Evolutionary conservation across 2,329 filamentous ascomycete genomes (phyloP).

Genomic region (Aspergillus flavus): DNA sequence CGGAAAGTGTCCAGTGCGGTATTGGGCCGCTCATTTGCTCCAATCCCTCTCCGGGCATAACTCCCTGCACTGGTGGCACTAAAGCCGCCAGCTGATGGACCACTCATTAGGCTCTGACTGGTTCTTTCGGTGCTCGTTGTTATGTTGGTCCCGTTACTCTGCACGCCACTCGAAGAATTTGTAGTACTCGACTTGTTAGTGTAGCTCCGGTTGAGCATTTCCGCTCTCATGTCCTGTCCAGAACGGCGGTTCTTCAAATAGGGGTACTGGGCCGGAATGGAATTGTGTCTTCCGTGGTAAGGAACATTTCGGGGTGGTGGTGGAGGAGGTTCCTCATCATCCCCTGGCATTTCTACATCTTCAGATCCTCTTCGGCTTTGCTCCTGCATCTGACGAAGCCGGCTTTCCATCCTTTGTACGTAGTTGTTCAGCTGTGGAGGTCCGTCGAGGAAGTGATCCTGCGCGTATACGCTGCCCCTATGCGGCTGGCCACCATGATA

Average conservation of each 20-base stretch:
- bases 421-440: conserved; percentile 80
- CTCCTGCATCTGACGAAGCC: conserved; percentile 71
- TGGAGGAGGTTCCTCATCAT: conserved; percentile 58
- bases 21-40: conserved; percentile 44
- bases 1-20: conserved; percentile 46
- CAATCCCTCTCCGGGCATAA: conserved; percentile 72
- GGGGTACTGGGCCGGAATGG: conserved; percentile 42
- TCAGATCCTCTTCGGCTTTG: conserved; percentile 45
- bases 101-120: conserved; percentile 89
- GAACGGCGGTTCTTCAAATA: conserved; percentile 46
- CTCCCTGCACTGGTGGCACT: conserved; percentile 96
- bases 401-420: conserved; percentile 87
- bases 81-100: conserved; percentile 83
- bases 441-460: conserved; percentile 50
- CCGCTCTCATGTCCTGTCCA: conserved; percentile 74
- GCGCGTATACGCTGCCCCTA: conserved; percentile 43
- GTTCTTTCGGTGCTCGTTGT: conserved; percentile 76
- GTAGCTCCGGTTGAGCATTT: conserved; percentile 73
- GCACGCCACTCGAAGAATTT: conserved; percentile 71
- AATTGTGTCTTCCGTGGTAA: conserved; percentile 47
- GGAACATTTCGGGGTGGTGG: conserved; percentile 61
- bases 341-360: conserved; percentile 55
- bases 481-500: conserved; percentile 62
- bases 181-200: conserved; percentile 88
- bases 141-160: conserved; percentile 66